Base-by-base conservation (phyloP, 805 yeast species). In the Ogataea pini region DNA sequence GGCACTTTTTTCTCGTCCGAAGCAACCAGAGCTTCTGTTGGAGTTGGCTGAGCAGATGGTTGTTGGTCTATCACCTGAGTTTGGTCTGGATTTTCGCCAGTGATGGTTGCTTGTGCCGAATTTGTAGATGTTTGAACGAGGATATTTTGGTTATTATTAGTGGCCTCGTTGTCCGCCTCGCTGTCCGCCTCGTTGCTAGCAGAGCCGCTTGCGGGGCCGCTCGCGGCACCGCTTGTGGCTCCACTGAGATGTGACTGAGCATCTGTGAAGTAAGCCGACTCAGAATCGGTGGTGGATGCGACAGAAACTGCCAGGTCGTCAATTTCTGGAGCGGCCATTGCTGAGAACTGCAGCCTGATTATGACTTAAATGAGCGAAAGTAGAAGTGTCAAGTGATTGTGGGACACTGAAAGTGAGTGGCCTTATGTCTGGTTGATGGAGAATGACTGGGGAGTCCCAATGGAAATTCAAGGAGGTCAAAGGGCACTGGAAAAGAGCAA, bases 71-170 rank as follows among this genome's bases (percentile, higher is more conserved):
- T 44, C 9, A 47, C 24, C 7, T 27, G 31, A 2, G 42, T 39
- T 18, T 39, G 33, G 33, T 39, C 42, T 18, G 48, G 20, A 9
- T 14, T 14, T 1, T 16, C 36, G 18, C 53, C 60, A 1, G 63
- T 61, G 20, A 61, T 58, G 6, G 65, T 61, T 10, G 50, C 57
- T 33, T 58, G 62, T 9, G 65, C 63, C 4, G 53, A 52, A 9
- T 27, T 17, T 4, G 32, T 20, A 14, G n/a, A 9, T 6, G 9
- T 10, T 6, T 20, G 19, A 17, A 14, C 8, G 7, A 28, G 13
- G 8, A 22, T 22, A 8, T 6, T 8, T 22, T 22, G 25, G 25
- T 22, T 22, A 8, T 22, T 22, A 6, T 22, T n/a, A n/a, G n/a
- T n/a, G n/a, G n/a, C n/a, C n/a, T n/a, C n/a, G n/a, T n/a, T n/a